Conservation (phyloP, 106 monocot genomes). For the Dioscorea alata region DNA sequence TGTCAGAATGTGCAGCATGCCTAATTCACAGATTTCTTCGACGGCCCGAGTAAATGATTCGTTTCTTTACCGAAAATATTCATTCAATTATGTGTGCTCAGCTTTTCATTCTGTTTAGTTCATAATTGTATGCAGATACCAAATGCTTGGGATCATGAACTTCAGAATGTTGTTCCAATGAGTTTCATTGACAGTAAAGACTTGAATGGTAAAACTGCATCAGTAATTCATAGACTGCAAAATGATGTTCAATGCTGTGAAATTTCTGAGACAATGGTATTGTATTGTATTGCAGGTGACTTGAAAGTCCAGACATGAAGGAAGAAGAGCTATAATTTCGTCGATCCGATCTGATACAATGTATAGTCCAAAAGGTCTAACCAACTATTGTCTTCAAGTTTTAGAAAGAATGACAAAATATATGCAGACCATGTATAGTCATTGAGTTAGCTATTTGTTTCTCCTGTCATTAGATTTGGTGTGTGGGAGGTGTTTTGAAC, state of each 20-base stretch:
- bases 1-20: conserved; percentile 9
- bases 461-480: background rate
- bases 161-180: conserved; percentile 25
- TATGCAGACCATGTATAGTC: conserved; percentile 14
- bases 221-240: too few species aligned
- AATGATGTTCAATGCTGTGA: too few species aligned
- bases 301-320: conserved; percentile 19
- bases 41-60: conserved; percentile 25
- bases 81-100: too few species aligned
- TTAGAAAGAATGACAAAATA: conserved; percentile 4
- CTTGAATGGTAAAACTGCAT: conserved; percentile 9
- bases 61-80: background rate
- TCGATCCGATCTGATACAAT: background rate
- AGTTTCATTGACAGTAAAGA: conserved; percentile 12
- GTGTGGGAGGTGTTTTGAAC: background rate
- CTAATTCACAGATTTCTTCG: conserved; percentile 16
- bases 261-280: too few species aligned
- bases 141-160: conserved; percentile 32
- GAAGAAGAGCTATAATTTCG: background rate
- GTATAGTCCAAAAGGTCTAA: conserved; percentile 19
- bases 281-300: conserved; percentile 15
- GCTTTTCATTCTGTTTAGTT: background rate
- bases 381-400: conserved; percentile 8
- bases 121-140: conserved; percentile 18
- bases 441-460: background rate